phyloP scores from a whole-genome alignment of 768 basidiomycete species.

The Lactarius hatsudake region DNA sequence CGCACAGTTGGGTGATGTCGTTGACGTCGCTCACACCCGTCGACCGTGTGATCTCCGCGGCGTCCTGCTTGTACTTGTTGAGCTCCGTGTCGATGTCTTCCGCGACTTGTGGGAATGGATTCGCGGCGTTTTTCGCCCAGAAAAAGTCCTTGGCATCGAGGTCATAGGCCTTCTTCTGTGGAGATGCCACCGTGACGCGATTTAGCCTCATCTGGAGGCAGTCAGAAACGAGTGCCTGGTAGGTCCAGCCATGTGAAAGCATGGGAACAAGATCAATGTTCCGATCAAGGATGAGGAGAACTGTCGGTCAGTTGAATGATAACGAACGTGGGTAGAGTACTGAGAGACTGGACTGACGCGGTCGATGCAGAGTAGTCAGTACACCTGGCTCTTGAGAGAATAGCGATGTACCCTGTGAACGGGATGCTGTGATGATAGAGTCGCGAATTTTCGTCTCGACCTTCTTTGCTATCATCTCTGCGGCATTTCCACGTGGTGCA shows the following conservation, averaged over 20 bases:
- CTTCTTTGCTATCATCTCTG: constrained; percentile 98
- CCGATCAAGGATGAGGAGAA: constrained; percentile 89
- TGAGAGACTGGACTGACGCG: constrained; percentile 53
- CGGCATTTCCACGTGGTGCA: constrained; percentile 94
- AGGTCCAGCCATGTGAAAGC: constrained; percentile 97
- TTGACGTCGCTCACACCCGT: constrained; percentile 96
- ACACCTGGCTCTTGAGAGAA: constrained; percentile 82
- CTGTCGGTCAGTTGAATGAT: constrained; percentile 41
- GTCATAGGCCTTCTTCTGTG: constrained; percentile 86
- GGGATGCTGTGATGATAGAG: constrained; percentile 66
- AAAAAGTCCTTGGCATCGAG: constrained; percentile 99
- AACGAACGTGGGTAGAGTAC: neutral
- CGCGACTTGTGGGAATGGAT: constrained; percentile 97
- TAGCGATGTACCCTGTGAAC: constrained; percentile 58
- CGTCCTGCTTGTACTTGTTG: constrained; percentile 91
- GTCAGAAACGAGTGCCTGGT: constrained; percentile 96
- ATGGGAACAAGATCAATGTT: constrained; percentile 94
- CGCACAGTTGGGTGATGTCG: constrained; percentile 91
- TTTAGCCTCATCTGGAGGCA: constrained; percentile 97
- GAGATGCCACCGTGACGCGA: constrained; percentile 78
- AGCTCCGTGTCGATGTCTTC: constrained; percentile 94
- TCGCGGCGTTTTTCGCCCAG: constrained; percentile 95
- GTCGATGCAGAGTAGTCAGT: constrained; percentile 82
- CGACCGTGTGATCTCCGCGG: constrained; percentile 92
- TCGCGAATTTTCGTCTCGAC: constrained; percentile 91